Evolutionary conservation across 805 yeast species (phyloP), one percentile per base, ranked within the genome.

Genomic region (Yamadazyma scolyti): DNA sequence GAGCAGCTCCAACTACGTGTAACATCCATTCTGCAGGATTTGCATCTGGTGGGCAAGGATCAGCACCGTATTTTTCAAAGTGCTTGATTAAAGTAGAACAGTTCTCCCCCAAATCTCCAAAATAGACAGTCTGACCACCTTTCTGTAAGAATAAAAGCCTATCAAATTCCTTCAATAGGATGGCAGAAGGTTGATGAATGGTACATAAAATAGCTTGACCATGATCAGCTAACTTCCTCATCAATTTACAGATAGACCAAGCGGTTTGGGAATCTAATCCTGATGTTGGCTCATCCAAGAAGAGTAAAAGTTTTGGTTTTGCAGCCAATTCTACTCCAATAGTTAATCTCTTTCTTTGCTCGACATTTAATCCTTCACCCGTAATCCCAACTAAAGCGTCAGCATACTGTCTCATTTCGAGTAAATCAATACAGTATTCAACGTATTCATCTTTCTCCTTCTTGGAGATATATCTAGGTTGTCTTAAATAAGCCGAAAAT

Each of bases 181-280:
- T 68, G 32, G 94, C 89, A 6, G 93, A 83, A 48, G 95, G 94
- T 58, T 83, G 94, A 58, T 83, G 93, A 44, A 83, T 83, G 16
- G 94, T 83, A 31, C 67, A 61, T 40, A 61, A 54, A 39, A 61
- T 59, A 22, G 67, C 65, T 39, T 61, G 68, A 16, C 67, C 67
- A 34, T 57, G 58, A 40, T 59, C 61, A 25, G 65, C 64, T 32
- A 61, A 55, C 40, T 61, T 61, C 42, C 66, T 53, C 49, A 61
- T 50, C 47, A 61, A 56, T 33, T 59, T 48, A 48, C 66, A 60
- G 31, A 61, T 55, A 10, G 66, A 57, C 67, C 67, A 61, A 21
- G 68, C 67, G 38, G 68, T 60, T 48, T 61, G 66, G 11, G 68
- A 61, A 47, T 76, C 81, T 38, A 75, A 56, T 33, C 82, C 81